Base-by-base conservation (phyloP, 1,284 basidiomycete species). In the Marasmius tenuissimus region DNA sequence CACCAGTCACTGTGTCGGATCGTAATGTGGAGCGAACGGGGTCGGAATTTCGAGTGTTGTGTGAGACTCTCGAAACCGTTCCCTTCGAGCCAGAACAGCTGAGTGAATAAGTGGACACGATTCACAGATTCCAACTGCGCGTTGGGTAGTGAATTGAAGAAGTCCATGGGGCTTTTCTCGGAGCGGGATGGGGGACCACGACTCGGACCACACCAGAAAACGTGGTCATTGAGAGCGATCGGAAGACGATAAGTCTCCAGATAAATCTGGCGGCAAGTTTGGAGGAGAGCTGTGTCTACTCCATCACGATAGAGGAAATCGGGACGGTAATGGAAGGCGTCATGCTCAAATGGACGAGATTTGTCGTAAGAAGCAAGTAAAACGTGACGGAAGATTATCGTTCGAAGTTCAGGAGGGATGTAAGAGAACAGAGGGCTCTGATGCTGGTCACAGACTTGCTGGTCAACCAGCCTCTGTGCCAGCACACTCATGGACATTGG, bases 71-170 rank as follows among this genome's bases (percentile, higher is more conserved):
- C 34, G 37, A 50, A 61, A 54, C 14, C 42, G 8, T 53, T 22
- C 50, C 54, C 49, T 58, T 68, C 65, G 40, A 67, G 60, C 64
- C 53, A 64, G 57, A 51, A 65, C 69, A 71, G 65, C 66, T 74
- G 70, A 56, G 68, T 69, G 54, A 70, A 70, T 60, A 69, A 59
- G 56, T 61, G 63, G 22, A 67, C 62, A 49, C 63, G 57, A 12
- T 61, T 60, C 14, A 69, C 63, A 6, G 52, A 55, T 18, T 52
- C 62, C 27, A 57, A 57, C 57, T 68, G 68, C 50, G 63, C 51
- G 8, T 34, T 34, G 27, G 51, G 11, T 59, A 67, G 35, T n/a
- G 35, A 56, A 18, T 10, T 9, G 60, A 60, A 60, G 65, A 58
- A 42, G 27, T 10, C 9, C 1, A 11, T 50, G 49, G 58, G 48